Evolutionary conservation across 768 basidiomycete genomes (phyloP), one percentile per base, ranked within the genome.

Genomic region (Tulasnella sp.): DNA sequence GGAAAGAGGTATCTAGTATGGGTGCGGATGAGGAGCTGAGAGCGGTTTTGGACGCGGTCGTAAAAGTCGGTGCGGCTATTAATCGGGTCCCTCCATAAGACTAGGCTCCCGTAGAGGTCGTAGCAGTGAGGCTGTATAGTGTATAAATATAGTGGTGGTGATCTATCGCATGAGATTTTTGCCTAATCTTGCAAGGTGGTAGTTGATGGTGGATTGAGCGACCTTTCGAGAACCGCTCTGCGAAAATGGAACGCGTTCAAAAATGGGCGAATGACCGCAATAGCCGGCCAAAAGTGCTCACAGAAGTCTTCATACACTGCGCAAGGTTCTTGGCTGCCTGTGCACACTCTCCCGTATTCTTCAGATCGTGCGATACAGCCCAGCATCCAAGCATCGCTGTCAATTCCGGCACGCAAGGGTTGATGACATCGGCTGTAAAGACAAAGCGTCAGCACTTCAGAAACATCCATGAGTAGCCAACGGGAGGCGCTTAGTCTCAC

Each of bases 281-380:
- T 2, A 59, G 6, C 11, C 14, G 52, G 16, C 64, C 1, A 34
- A 65, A 34, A 1, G 64, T 44, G 83, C 91, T 77, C 68, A 94
- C 94, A 77, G 90, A 86, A 41, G 89, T 91, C 76, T 89, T 84
- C 94, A 95, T 95, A 82, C 93, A 95, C 40, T 87, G 83, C 77
- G 88, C 90, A 66, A 95, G 80, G 44, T 81, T 79, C 75, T 88
- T 80, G 0, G 92, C 88, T 16, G 84, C 80, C 22, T 84, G 83
- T 75, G 84, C 82, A 78, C 93, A 95, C 16, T 81, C 78, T 9
- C 59, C 80, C 5, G 81, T 80, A 14, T 87, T 86, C 67, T 83
- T 82, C 40, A 89, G 74, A 79, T 95, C 92, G 16, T 82, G 80
- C 7, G 85, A 85, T 17, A 90, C 89, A 34, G 93, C 90, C 92